Evolutionary conservation across 345 rosid genomes (phyloP).

Genomic region (Odontarrhena argentea): DNA sequence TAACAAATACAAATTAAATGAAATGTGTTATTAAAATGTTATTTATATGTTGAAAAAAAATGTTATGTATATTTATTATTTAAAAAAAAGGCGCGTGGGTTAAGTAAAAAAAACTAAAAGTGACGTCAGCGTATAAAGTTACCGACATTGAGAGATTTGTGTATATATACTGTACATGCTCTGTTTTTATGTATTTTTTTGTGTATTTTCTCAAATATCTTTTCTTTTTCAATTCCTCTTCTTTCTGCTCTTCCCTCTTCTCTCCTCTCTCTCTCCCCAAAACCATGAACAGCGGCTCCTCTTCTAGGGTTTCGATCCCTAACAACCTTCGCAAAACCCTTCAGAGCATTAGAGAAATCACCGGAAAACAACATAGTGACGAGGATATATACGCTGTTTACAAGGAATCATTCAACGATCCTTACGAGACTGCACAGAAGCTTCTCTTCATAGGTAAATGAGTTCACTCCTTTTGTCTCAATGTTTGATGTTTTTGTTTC

Average conservation of each 20-base stretch:
- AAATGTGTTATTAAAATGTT: no score
- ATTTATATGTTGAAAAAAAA: no score
- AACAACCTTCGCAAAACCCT: slow-evolving; percentile 54
- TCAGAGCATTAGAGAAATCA: slow-evolving; percentile 69
- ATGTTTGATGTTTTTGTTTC: slow-evolving; percentile 15
- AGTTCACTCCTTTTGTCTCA: background rate
- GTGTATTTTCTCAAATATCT: background rate
- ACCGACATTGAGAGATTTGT: slow-evolving; percentile 4
- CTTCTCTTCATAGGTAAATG: slow-evolving; percentile 69
- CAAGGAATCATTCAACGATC: slow-evolving; percentile 77
- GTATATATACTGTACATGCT: background rate
- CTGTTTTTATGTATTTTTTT: background rate
- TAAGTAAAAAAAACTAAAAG: background rate
- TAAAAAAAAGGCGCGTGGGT: background rate
- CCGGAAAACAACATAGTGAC: slow-evolving; percentile 82
- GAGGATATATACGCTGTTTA: slow-evolving; percentile 75
- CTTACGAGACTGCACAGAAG: slow-evolving; percentile 77
- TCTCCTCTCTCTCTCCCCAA: background rate
- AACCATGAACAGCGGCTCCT: slow-evolving; percentile 49
- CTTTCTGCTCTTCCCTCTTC: slow-evolving; percentile 12
- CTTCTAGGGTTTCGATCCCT: slow-evolving; percentile 65
- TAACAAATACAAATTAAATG: no score
- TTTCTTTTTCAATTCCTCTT: background rate
- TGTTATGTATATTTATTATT: no score
- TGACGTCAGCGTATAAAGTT: slow-evolving; percentile 29